A percentile compares a stretch with the other conserved stretches of the same genome.
Conservation (phyloP, 148 eudicot genomes). For the Diospyros kaki region DNA sequence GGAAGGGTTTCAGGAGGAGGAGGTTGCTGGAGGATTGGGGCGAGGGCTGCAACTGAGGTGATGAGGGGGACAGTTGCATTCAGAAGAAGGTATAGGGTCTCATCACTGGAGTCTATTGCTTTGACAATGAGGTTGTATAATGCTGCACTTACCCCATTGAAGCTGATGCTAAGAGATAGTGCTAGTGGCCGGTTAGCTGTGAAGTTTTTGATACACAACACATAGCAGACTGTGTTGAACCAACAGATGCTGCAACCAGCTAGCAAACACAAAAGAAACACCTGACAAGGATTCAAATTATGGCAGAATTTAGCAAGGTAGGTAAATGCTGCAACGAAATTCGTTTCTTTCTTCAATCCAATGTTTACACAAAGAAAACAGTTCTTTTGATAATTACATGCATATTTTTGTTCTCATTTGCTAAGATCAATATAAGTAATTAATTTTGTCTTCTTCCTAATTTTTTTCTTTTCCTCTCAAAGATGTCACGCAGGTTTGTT, state of each 20-base stretch:
- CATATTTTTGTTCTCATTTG: no score
- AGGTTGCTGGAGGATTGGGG: slow-evolving; percentile 65
- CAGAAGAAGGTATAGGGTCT: slow-evolving; percentile 56
- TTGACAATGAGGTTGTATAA: slow-evolving; percentile 64
- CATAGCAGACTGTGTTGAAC: slow-evolving; percentile 91
- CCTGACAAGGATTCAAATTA: slow-evolving; percentile 30
- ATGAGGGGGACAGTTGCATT: slow-evolving; percentile 62
- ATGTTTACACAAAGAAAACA: no score
- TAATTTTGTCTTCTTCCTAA: no score
- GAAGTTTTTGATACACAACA: slow-evolving; percentile 73
- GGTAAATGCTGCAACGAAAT: no score
- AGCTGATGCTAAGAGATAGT: slow-evolving; percentile 67
- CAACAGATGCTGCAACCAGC: slow-evolving; percentile 90
- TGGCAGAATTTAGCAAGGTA: neutral
- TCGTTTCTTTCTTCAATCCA: no score
- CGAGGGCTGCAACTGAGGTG: slow-evolving; percentile 43
- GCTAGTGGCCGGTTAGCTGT: slow-evolving; percentile 59
- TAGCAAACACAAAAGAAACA: slow-evolving; percentile 59
- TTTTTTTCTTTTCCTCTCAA: no score
- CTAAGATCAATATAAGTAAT: no score
- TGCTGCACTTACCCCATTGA: slow-evolving; percentile 84
- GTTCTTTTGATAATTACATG: no score
- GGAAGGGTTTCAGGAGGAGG: slow-evolving; percentile 30
- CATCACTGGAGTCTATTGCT: slow-evolving; percentile 38
- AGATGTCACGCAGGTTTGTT: no score